These are phyloP conservation scores for Primulina huaijiensis DNA, from an alignment of 257 asterid species.

Conservation along the genomic window DNA sequence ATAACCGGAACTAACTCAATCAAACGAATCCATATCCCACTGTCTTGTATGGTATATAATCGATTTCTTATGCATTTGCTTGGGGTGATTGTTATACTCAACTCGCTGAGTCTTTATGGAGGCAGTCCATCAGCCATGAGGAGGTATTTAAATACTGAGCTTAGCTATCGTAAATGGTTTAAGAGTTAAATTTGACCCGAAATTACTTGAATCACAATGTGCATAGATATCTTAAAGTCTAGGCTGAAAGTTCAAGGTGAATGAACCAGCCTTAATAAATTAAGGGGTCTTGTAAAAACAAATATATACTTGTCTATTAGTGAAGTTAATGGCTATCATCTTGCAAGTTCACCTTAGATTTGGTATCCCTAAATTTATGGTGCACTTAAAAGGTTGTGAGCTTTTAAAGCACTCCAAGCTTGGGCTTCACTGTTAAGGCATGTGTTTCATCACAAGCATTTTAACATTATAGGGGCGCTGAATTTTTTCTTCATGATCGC, in stretches of 20 bases:
- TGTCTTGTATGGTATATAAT: neutral
- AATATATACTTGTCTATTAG: too few relatives aligned
- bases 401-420: neutral
- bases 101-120: neutral
- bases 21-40: too few relatives aligned
- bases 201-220: neutral
- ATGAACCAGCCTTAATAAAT: too few relatives aligned
- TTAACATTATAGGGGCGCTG: neutral
- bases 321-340: too few relatives aligned
- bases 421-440: neutral
- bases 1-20: neutral
- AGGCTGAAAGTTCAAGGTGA: too few relatives aligned
- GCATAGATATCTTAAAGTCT: neutral
- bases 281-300: too few relatives aligned
- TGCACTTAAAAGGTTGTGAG: neutral
- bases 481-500: neutral
- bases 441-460: neutral
- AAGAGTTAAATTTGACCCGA: neutral
- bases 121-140: neutral
- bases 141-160: neutral
- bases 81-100: neutral
- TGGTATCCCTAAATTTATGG: too few relatives aligned
- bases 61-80: neutral
- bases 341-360: too few relatives aligned
- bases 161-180: neutral